Conservation (phyloP, 257 asterid genomes). For the Salvia rosmarinus region DNA sequence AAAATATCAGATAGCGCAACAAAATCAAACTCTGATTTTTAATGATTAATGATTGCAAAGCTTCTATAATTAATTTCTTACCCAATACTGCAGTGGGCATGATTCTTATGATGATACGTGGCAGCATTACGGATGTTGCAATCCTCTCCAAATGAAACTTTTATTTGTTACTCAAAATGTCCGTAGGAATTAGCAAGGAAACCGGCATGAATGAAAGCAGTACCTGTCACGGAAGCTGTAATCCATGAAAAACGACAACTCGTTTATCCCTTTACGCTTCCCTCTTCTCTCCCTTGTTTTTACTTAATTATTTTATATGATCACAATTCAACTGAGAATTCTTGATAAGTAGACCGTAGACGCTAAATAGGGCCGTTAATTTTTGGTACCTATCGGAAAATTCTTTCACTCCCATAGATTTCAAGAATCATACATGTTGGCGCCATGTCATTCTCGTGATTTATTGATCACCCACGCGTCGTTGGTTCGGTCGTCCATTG, state of each 20-base stretch:
- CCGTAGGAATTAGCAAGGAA: not conserved
- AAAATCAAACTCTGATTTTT: not conserved
- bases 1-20: not conserved
- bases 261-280: constrained; percentile 1
- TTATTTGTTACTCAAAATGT: too few relatives aligned
- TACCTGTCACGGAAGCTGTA: constrained; percentile 25
- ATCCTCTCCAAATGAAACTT: not conserved
- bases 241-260: constrained; percentile 11
- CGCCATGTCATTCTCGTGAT: constrained; percentile 29
- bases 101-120: constrained; percentile 7
- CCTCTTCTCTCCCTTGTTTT: not conserved
- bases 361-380: not conserved
- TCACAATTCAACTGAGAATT: constrained; percentile 13
- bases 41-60: not conserved
- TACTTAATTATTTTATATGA: not conserved
- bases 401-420: not conserved
- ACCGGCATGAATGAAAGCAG: not conserved
- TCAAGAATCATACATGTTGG: constrained; percentile 32
- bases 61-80: too few relatives aligned
- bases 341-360: not conserved
- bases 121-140: not conserved
- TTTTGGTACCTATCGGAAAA: constrained; percentile 2
- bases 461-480: constrained; percentile 9
- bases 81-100: too few relatives aligned
- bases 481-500: constrained; percentile 32